Base-by-base conservation (phyloP, 2,329 filamentous ascomycete species). In the Boeremia exigua region DNA sequence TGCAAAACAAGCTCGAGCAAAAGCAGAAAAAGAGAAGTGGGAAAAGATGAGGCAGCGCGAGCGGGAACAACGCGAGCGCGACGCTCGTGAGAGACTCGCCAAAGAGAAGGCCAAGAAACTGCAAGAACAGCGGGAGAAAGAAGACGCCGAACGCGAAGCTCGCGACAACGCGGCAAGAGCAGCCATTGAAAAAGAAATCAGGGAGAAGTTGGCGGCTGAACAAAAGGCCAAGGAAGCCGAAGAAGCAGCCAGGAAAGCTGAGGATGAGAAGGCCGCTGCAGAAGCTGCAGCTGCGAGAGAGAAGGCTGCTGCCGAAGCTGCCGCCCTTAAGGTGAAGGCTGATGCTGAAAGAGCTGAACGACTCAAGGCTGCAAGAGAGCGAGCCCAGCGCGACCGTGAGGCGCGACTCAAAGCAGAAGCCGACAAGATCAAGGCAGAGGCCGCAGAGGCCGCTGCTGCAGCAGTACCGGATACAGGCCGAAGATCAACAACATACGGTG, bases 11-110 rank as follows among this genome's bases (percentile, higher is more conserved):
- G 78, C 78, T 27, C 77, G 75, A 50, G 79, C 77, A 29, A 76
- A 79, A 56, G 78, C 77, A 14, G 80, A 82, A 58, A 81, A 81
- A 67, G 75, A 80, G 59, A 81, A 80, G 60, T 82, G 79, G 79
- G 80, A 82, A 67, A 79, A 80, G 67, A 75, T 75, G 60, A 75
- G 80, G 9, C 76, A 79, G 36, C 72, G 80, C 28, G 79, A 82
- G 58, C 78, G 78, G 53, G 80, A 82, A 58, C 71, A 77, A 39
- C 77, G 79, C 5, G 80, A 84, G 60, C 73, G 78, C 28, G 79
- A 81, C 58, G 78, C 78, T 5, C 67, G 79, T 50, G 79, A 81
- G 66, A 75, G 78, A 6, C 72, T 79, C 32, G 78, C 77, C 12
- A 75, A 74, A 42, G 75, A 77, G 50, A 67, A 69, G 36, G 63